Base-by-base conservation (phyloP, 75 land plant species). In the Picea sitchensis region DNA sequence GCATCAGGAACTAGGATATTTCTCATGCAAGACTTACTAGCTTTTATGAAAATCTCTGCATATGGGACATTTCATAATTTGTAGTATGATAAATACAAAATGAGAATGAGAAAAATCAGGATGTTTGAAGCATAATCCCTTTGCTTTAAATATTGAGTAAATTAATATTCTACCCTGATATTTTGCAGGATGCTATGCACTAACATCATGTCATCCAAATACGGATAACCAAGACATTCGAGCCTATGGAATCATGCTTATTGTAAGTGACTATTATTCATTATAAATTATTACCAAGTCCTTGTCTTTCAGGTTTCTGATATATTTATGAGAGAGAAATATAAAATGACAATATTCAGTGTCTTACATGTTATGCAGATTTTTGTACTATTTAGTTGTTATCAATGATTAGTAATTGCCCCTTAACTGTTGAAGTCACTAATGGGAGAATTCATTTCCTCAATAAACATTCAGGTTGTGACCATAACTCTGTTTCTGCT, bases 171-270 rank as follows among this genome's bases (percentile, higher is more conserved):
- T 9, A 51, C 56, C 56, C 56, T 51, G 56, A 51, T 51, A 51
- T 77, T 76, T 83, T 82, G 81, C 91, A 94, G 97, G 67, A 51
- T 94, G 97, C 85, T 94, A 79, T 80, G 77, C 80, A 80, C 76
- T 92, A 79, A 83, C 87, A 51, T 85, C 86, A 32, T 94, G 97
- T 76, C 65, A 85, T 3, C 58, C 83, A 75, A 80, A 76, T 65
- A 77, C 95, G 58, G 79, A 78, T 65, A 92, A 85, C 65, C 95
- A 94, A 79, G 86, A 92, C 80, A 88, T 94, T 68, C 86, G 76
- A 32, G 83, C 84, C 13, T 92, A 92, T 84, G 97, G 97, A 3
- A 36, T 89, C 63, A 57, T 94, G 77, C 63, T 90, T 64, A 82
- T 94, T 83, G 95, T 91, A 80, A 84, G 91, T 83, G 8, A 32